Percentiles rank a stretch among this genome's conserved stretches.
phyloP scores from a whole-genome alignment of 1,139 yeast species.

The Lodderomyces metapsilosis region DNA sequence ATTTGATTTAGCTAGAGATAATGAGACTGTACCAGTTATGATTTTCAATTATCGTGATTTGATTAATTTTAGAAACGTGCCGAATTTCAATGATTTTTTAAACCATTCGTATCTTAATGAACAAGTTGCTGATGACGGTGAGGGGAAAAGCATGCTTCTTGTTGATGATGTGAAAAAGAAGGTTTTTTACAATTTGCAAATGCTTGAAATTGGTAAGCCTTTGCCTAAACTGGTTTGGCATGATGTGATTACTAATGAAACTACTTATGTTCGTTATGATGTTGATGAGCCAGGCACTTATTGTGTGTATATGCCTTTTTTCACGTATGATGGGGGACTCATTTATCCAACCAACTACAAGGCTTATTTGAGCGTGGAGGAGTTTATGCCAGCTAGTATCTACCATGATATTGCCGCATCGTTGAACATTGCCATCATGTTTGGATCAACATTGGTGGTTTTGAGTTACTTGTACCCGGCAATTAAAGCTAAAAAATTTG shows the following conservation, averaged over 20 bases:
- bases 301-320: slow-evolving; percentile 16
- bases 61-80: slow-evolving; percentile 13
- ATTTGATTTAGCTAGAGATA: slow-evolving; percentile 6
- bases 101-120: slow-evolving; percentile 14
- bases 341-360: slow-evolving; percentile 11
- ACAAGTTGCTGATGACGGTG: slow-evolving; percentile 4
- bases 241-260: slow-evolving; percentile 8
- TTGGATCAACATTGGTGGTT: slow-evolving; percentile 8
- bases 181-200: slow-evolving; percentile 9
- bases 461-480: slow-evolving; percentile 10
- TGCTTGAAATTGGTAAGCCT: not conserved
- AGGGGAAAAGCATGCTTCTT: not conserved
- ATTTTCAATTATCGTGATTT: slow-evolving; percentile 13
- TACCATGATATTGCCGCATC: slow-evolving; percentile 12
- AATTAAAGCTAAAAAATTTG: slow-evolving; percentile 4
- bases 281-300: slow-evolving; percentile 12
- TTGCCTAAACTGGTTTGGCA: slow-evolving; percentile 10
- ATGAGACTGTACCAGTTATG: slow-evolving; percentile 13
- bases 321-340: slow-evolving; percentile 8
- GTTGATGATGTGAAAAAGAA: slow-evolving; percentile 1
- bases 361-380: slow-evolving; percentile 11
- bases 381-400: slow-evolving; percentile 10
- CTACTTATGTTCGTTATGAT: slow-evolving; percentile 5
- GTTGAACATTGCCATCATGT: slow-evolving; percentile 9
- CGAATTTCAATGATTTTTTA: slow-evolving; percentile 15